phyloP scores from a whole-genome alignment of 495 filamentous ascomycete genomes.

The Poronia punctata region DNA sequence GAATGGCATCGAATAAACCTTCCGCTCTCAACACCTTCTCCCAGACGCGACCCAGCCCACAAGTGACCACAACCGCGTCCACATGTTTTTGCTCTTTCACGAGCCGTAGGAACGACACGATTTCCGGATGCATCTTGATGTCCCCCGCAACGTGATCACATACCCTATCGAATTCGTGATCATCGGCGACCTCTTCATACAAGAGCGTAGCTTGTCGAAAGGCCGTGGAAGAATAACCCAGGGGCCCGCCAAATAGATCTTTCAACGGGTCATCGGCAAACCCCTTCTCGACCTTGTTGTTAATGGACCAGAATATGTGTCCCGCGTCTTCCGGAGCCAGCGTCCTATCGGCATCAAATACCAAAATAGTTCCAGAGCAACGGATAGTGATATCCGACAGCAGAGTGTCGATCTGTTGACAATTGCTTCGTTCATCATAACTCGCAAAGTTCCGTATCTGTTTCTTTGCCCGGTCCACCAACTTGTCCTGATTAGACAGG shows the following conservation, averaged over 20 bases:
- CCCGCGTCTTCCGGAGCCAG: conserved; percentile 50
- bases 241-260: conserved; percentile 39
- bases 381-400: too few relatives aligned
- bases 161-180: conserved; percentile 39
- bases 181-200: conserved; percentile 42
- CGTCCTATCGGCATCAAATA: conserved; percentile 55
- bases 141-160: conserved; percentile 41
- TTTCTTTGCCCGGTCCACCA: conserved; percentile 14
- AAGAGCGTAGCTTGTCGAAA: conserved; percentile 52
- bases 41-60: conserved; percentile 52
- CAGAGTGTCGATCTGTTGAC: too few relatives aligned
- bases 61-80: conserved; percentile 49
- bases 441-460: conserved; percentile 34
- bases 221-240: conserved; percentile 49
- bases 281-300: conserved; percentile 7
- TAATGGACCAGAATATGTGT: conserved; percentile 43
- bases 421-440: conserved; percentile 32
- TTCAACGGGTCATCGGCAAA: conserved; percentile 30
- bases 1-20: conserved; percentile 38
- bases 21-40: conserved; percentile 44
- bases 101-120: conserved; percentile 37
- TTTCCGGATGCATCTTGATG: conserved; percentile 44
- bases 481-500: conserved; percentile 11
- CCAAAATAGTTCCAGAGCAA: conserved; percentile 39
- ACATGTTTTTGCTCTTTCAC: conserved; percentile 33